A percentile compares a stretch with the other conserved stretches of the same genome.
phyloP scores from a whole-genome alignment of 2,329 filamentous ascomycete genomes.

The Aspergillus pseudonomiae region DNA sequence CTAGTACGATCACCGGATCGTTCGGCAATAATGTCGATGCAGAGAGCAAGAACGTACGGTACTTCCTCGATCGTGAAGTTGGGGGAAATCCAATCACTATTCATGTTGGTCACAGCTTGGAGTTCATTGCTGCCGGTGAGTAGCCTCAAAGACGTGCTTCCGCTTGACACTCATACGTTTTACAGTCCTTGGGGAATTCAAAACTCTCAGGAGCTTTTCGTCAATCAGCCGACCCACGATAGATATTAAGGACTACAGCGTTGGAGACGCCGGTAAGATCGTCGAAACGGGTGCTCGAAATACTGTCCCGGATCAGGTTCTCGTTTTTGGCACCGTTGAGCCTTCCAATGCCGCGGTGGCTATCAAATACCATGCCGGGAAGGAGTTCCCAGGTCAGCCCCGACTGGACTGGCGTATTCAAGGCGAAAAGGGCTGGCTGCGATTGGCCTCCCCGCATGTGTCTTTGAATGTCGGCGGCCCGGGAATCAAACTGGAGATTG shows the following conservation, averaged over 20 bases:
- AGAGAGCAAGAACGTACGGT: slow-evolving; percentile 14
- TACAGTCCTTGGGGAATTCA: slow-evolving; percentile 7
- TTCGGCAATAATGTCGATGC: slow-evolving; percentile 18
- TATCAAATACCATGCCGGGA: slow-evolving; percentile 55
- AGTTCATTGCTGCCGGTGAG: slow-evolving; percentile 7
- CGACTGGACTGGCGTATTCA: slow-evolving; percentile 31
- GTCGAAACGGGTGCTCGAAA: slow-evolving; percentile 2
- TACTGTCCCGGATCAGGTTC: slow-evolving; percentile 11
- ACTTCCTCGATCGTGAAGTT: slow-evolving; percentile 16
- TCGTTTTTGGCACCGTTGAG: slow-evolving; percentile 18
- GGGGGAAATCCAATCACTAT: slow-evolving; percentile 16
- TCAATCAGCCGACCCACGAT: slow-evolving; percentile 9
- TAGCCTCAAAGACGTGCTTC: neutral
- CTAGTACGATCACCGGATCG: slow-evolving; percentile 49
- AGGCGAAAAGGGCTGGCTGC: slow-evolving; percentile 44
- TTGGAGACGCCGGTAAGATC: neutral
- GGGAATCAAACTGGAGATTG: slow-evolving; percentile 53
- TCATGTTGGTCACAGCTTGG: slow-evolving; percentile 13
- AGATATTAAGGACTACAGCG: slow-evolving; percentile 6
- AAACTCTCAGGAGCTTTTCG: neutral
- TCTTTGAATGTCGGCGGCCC: slow-evolving; percentile 40
- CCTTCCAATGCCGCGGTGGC: slow-evolving; percentile 27
- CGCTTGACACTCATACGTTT: neutral
- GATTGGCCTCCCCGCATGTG: slow-evolving; percentile 37
- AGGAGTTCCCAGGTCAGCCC: slow-evolving; percentile 30